Evolutionary conservation across 352 stramenopile species (phyloP).

Genomic region (Pythium myriotylum): DNA sequence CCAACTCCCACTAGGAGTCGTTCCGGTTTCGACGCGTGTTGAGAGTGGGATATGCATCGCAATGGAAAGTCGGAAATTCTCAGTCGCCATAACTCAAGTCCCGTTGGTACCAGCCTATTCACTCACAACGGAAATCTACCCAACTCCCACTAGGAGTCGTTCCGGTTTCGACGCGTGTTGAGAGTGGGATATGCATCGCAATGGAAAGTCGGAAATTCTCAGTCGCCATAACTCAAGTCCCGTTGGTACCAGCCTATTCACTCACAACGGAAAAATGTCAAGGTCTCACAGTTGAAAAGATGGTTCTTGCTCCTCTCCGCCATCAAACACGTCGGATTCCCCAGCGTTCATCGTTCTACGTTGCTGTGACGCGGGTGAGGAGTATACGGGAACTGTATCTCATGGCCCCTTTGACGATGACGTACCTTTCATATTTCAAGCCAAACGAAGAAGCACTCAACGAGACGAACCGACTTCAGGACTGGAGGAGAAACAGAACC

Average conservation of each 20-base stretch:
- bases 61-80: background rate
- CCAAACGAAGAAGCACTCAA: background rate
- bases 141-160: slow-evolving; percentile 8
- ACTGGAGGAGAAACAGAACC: too few relatives aligned
- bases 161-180: background rate
- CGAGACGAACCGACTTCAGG: background rate
- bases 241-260: slow-evolving; percentile 8
- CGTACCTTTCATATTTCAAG: slow-evolving; percentile 12
- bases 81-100: slow-evolving; percentile 12
- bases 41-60: slow-evolving; percentile 4
- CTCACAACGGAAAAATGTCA: slow-evolving; percentile 23
- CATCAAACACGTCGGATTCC: slow-evolving; percentile 12
- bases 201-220: background rate
- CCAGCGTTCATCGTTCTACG: slow-evolving; percentile 17
- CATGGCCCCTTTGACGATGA: slow-evolving; percentile 6
- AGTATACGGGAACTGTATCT: slow-evolving; percentile 13
- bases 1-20: background rate
- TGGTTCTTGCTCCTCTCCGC: slow-evolving; percentile 10
- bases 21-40: background rate
- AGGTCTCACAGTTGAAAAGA: slow-evolving; percentile 13
- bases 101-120: slow-evolving; percentile 9
- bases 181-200: slow-evolving; percentile 3
- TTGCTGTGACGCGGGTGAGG: slow-evolving; percentile 10
- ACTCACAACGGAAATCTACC: slow-evolving; percentile 19
- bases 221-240: slow-evolving; percentile 12